These are phyloP conservation scores for Candida loeiensis DNA, from an alignment of 805 yeast species.

Conservation along the genomic window DNA sequence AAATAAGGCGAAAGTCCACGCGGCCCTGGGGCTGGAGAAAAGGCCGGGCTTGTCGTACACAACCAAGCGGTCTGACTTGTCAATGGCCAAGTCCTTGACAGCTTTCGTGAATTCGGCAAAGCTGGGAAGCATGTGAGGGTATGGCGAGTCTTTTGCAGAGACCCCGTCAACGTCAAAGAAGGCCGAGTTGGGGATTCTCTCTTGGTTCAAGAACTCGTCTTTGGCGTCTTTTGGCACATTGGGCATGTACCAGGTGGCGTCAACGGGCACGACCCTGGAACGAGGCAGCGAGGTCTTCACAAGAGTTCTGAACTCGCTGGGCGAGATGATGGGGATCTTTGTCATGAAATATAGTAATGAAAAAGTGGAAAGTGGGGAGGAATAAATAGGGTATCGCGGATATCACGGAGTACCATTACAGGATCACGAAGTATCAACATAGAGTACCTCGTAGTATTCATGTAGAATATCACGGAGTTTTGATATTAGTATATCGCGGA, in stretches of 20 bases:
- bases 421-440: no score
- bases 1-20: conserved; percentile 82
- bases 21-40: conserved; percentile 86
- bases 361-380: neutral
- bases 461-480: no score
- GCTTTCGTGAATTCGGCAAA: conserved; percentile 50
- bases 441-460: no score
- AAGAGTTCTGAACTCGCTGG: conserved; percentile 12
- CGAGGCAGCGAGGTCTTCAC: conserved; percentile 6
- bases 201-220: conserved; percentile 50
- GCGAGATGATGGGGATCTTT: conserved; percentile 11
- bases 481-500: no score
- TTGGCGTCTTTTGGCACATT: conserved; percentile 57
- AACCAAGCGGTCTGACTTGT: conserved; percentile 55
- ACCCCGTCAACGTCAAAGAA: conserved; percentile 77
- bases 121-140: conserved; percentile 90
- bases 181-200: conserved; percentile 62
- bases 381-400: neutral
- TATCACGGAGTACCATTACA: no score
- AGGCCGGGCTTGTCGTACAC: conserved; percentile 84
- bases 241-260: conserved; percentile 93
- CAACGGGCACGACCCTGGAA: conserved; percentile 59
- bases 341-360: conserved; percentile 2
- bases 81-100: conserved; percentile 54
- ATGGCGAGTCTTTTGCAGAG: conserved; percentile 55